phyloP scores from a whole-genome alignment of 2,329 filamentous ascomycete species.

The Gnomoniopsis sp. region DNA sequence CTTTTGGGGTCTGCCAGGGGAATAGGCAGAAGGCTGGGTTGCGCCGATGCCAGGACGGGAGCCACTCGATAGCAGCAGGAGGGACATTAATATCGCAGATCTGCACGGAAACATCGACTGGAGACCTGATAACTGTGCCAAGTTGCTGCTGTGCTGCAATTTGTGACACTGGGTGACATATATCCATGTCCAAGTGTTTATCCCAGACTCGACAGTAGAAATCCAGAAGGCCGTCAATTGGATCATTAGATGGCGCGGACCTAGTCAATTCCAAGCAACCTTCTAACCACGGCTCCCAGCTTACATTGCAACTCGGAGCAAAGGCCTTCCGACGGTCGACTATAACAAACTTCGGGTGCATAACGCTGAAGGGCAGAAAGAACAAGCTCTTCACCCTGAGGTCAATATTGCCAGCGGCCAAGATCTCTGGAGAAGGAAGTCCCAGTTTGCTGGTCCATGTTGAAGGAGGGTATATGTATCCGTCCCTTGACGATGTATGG shows the following conservation, averaged over 20 bases:
- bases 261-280: constrained; percentile 61
- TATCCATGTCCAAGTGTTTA: constrained; percentile 21
- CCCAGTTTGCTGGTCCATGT: constrained; percentile 62
- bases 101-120: constrained; percentile 10
- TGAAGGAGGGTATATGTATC: constrained; percentile 57
- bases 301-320: constrained; percentile 78
- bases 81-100: constrained; percentile 38
- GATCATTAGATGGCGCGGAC: constrained; percentile 40
- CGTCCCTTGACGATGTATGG: constrained; percentile 61
- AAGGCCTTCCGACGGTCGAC: constrained; percentile 65
- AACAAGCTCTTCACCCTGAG: constrained; percentile 74
- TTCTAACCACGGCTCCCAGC: constrained; percentile 86
- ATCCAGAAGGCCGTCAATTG: constrained; percentile 57
- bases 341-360: constrained; percentile 82
- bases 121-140: constrained; percentile 18
- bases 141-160: constrained; percentile 15
- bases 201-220: constrained; percentile 73
- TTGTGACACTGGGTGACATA: not conserved
- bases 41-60: constrained; percentile 71
- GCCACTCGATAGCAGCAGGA: constrained; percentile 34
- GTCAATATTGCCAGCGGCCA: constrained; percentile 59
- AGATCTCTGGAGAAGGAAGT: constrained; percentile 51
- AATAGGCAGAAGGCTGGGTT: constrained; percentile 63
- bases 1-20: constrained; percentile 47
- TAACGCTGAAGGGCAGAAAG: constrained; percentile 76